Conservation (phyloP, 2,329 filamentous ascomycete genomes). For the Macrophomina tecta region DNA sequence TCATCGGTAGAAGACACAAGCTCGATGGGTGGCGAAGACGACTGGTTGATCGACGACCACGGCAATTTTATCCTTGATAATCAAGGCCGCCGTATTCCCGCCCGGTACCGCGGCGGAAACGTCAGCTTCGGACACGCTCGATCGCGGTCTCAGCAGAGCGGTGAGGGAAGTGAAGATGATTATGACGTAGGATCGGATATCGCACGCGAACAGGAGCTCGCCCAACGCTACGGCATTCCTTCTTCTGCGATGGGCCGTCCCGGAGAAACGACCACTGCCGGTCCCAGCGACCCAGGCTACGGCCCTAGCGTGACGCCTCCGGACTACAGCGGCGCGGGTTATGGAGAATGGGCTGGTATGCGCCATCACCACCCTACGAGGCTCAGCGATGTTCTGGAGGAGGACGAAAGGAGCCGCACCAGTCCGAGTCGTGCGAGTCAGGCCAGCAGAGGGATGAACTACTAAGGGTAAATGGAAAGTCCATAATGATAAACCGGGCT, state of each 20-base stretch:
- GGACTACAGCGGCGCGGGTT: conserved; percentile 46
- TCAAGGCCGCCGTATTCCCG: conserved; percentile 42
- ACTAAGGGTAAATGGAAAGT: background rate
- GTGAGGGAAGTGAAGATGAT: conserved; percentile 49
- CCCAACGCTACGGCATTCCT: conserved; percentile 52
- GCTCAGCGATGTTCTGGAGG: conserved; percentile 46
- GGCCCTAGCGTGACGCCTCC: conserved; percentile 29
- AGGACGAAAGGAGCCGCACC: conserved; percentile 47
- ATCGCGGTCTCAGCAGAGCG: conserved; percentile 19
- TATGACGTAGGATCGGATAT: conserved; percentile 61
- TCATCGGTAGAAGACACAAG: conserved; percentile 40
- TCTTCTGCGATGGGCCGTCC: conserved; percentile 28
- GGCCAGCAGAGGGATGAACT: conserved; percentile 32
- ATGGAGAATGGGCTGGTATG: conserved; percentile 45
- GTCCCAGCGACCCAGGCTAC: conserved; percentile 22
- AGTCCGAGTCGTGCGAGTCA: conserved; percentile 46
- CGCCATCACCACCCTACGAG: conserved; percentile 48
- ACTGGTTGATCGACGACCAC: conserved; percentile 44
- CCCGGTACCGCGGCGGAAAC: conserved; percentile 30
- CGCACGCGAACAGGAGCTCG: conserved; percentile 55
- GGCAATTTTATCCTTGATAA: conserved; percentile 46
- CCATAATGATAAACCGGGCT: background rate
- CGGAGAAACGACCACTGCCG: conserved; percentile 6
- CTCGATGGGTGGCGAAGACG: conserved; percentile 43
- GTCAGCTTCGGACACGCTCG: conserved; percentile 12